These are phyloP conservation scores for Mycosphaerelloides madeirae DNA, from an alignment of 2,329 filamentous ascomycete species.

Conservation along the genomic window DNA sequence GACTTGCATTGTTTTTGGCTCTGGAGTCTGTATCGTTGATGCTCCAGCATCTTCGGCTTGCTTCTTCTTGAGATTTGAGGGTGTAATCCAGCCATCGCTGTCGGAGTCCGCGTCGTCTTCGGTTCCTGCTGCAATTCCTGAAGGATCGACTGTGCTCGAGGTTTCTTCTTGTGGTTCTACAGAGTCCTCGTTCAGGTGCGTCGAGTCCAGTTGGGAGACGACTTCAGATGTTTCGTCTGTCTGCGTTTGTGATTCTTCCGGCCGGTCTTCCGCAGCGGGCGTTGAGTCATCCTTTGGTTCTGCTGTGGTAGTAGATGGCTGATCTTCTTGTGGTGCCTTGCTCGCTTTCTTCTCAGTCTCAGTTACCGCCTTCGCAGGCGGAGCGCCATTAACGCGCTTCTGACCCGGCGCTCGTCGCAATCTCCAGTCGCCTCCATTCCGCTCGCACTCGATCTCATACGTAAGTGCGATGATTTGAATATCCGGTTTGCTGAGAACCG, in stretches of 20 bases:
- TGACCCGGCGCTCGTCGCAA: conserved; percentile 74
- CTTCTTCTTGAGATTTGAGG: conserved; percentile 80
- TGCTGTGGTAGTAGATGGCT: neutral
- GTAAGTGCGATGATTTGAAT: conserved; percentile 82
- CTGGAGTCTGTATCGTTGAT: conserved; percentile 42
- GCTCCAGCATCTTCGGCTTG: conserved; percentile 61
- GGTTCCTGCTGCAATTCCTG: conserved; percentile 24
- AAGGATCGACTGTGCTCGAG: conserved; percentile 23
- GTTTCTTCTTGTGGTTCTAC: conserved; percentile 20
- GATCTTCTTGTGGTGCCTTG: conserved; percentile 1
- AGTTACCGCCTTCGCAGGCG: conserved; percentile 44
- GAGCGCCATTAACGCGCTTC: conserved; percentile 68
- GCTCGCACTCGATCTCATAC: conserved; percentile 91
- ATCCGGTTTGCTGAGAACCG: conserved; percentile 84
- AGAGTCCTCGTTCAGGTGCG: conserved; percentile 19
- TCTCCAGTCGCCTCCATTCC: conserved; percentile 84
- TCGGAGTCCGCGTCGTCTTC: conserved; percentile 49
- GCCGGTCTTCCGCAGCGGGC: neutral
- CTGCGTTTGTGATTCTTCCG: neutral
- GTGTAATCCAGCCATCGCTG: conserved; percentile 86
- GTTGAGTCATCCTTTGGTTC: conserved; percentile 1
- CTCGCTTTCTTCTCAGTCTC: conserved; percentile 4
- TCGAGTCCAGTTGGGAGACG: conserved; percentile 9
- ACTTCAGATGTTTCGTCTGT: conserved; percentile 9
- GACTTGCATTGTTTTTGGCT: conserved; percentile 68